Evolutionary conservation across 306 rosid species (phyloP).

Genomic region (Cyclanthera cordifolia): DNA sequence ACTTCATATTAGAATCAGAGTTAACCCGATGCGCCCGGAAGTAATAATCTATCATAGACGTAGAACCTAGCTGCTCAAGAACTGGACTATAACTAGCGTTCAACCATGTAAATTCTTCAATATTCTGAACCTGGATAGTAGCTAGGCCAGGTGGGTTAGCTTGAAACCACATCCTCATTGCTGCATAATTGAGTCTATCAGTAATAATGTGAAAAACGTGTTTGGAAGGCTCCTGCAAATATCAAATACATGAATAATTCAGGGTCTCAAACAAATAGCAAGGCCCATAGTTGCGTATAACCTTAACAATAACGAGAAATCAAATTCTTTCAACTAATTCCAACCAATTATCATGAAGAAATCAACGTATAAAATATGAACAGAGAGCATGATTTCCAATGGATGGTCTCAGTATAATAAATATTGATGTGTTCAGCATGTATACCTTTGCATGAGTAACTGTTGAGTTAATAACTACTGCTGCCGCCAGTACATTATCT

Average conservation of each 20-base stretch:
- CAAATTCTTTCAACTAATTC: neutral
- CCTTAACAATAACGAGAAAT: neutral
- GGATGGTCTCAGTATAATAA: neutral
- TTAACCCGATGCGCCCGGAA: conserved; percentile 68
- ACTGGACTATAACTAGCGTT: conserved; percentile 96
- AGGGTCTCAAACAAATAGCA: conserved; percentile 16
- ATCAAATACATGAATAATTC: conserved; percentile 9
- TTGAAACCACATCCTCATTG: conserved; percentile 98
- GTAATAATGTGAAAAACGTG: conserved; percentile 91
- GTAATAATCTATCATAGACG: conserved; percentile 80
- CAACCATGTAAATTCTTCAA: conserved; percentile 91
- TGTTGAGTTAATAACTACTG: conserved; percentile 88
- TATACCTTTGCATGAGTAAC: conserved; percentile 60
- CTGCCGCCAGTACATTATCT: conserved; percentile 81
- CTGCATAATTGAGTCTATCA: conserved; percentile 86
- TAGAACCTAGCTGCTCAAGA: conserved; percentile 80
- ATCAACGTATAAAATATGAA: neutral
- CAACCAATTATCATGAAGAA: neutral
- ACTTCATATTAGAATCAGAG: conserved; percentile 83
- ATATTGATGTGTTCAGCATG: neutral
- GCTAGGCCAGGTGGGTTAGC: conserved; percentile 75
- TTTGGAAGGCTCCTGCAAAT: conserved; percentile 60
- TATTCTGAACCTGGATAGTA: conserved; percentile 70
- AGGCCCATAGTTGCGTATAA: conserved; percentile 3
- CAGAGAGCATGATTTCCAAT: neutral